Evolutionary conservation across 2,329 filamentous ascomycete species (phyloP).

Genomic region (Raffaelea arxii): DNA sequence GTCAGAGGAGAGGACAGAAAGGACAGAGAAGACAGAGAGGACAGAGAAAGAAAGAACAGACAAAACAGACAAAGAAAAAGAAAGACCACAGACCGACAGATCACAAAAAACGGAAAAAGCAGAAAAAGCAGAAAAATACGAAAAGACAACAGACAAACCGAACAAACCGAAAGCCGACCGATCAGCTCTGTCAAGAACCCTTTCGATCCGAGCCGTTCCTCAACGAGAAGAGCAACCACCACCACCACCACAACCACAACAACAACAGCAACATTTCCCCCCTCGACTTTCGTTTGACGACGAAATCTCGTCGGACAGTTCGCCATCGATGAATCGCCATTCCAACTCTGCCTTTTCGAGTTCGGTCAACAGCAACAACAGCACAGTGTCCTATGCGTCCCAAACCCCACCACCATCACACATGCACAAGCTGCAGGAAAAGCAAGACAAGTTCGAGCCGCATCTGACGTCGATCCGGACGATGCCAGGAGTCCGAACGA

Average conservation of each 20-base stretch:
- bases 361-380: slow-evolving; percentile 44
- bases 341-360: slow-evolving; percentile 44
- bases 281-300: slow-evolving; percentile 36
- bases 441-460: no score
- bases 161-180: slow-evolving; percentile 8
- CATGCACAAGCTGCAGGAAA: background rate
- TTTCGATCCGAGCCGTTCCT: slow-evolving; percentile 45
- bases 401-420: slow-evolving; percentile 1
- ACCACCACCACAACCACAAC: no score
- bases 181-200: slow-evolving; percentile 20
- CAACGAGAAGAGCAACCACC: slow-evolving; percentile 37
- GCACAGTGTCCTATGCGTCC: slow-evolving; percentile 32
- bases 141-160: slow-evolving; percentile 12
- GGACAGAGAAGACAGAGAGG: slow-evolving; percentile 12
- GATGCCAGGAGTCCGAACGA: no score
- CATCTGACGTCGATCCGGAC: no score
- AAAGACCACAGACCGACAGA: slow-evolving; percentile 6
- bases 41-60: slow-evolving; percentile 15
- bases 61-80: background rate
- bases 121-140: slow-evolving; percentile 14
- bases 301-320: slow-evolving; percentile 27
- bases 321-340: slow-evolving; percentile 21
- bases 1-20: slow-evolving; percentile 11
- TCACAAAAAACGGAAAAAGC: background rate
- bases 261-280: no score